Evolutionary conservation across 257 asterid genomes (phyloP), one percentile per base, ranked within the genome.

Genomic region (Marsdenia floribunda): DNA sequence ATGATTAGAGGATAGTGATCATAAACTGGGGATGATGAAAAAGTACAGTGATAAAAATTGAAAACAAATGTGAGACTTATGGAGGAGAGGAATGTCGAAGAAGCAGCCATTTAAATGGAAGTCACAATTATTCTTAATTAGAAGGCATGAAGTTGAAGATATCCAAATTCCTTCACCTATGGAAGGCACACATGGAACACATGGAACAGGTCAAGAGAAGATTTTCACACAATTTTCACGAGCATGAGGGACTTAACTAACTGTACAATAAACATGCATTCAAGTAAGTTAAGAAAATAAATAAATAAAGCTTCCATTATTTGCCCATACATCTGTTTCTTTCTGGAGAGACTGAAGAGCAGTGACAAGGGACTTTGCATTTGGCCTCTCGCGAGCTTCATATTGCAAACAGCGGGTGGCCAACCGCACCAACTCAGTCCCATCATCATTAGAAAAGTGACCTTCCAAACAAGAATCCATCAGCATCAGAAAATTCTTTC

Each of bases 391-490:
- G 9, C 98, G 93, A 18, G 97, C 91, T 82, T 93, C 98, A 55
- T 93, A 90, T 73, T 93, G 96, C 81, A 93, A 77, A 79, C 98
- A 93, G 19, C 97, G 93, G 12, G 97, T 86, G 22, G 98, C 97
- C 73, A 93, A 78, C 35, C 91, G 82, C 71, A 93, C 98, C 87
- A 93, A 66, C 81, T 89, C 97, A 12, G 96, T 93, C 64, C 98
- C 98, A 73, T 90, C 98, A 64, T 93, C 94, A 46, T 87, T 90
- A 12, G 98, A 90, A 75, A 90, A 88, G 73, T 90, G 97, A 22
- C 98, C 98, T 86, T 93, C 98, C 84, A 93, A 79, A 79, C 96
- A 90, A 67, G 98, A 93, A 87, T 93, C 98, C 81, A 88, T 93
- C 47, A 93, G 89, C 92, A 86, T 90, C 77, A 85, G 88, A 68